These are phyloP conservation scores for Russula sp. DNA, from an alignment of 768 basidiomycete species.

Conservation along the genomic window DNA sequence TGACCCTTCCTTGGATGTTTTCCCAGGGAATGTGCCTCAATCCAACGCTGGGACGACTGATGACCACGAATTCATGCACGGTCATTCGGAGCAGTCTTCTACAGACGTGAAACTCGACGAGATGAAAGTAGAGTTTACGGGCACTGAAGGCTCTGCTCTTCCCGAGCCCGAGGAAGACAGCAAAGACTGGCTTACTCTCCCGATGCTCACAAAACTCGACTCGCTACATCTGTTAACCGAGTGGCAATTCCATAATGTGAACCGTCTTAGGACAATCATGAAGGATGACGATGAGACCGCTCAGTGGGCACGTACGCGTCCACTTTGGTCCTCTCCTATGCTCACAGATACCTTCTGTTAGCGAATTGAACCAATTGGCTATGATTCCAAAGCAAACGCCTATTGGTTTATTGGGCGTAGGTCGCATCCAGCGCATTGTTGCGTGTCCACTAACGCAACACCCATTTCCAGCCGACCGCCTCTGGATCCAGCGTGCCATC, in stretches of 20 bases:
- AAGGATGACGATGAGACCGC: conserved; percentile 72
- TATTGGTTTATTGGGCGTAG: conserved; percentile 84
- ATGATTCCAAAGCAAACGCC: conserved; percentile 69
- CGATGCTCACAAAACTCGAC: conserved; percentile 68
- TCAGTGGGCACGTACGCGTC: conserved; percentile 54
- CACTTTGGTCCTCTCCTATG: background rate
- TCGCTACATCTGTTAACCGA: conserved; percentile 67
- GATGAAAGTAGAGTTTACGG: conserved; percentile 11
- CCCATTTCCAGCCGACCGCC: conserved; percentile 56
- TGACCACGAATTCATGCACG: background rate
- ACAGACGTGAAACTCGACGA: background rate
- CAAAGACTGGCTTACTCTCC: conserved; percentile 64
- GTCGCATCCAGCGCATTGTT: conserved; percentile 25
- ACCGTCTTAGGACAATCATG: conserved; percentile 64
- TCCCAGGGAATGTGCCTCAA: background rate
- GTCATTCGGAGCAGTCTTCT: background rate
- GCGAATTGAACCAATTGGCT: conserved; percentile 84
- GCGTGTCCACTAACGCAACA: conserved; percentile 1
- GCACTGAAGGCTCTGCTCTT: conserved; percentile 11
- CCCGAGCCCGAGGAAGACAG: conserved; percentile 34
- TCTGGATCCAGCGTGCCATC: conserved; percentile 78
- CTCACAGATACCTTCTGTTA: conserved; percentile 29
- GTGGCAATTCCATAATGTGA: conserved; percentile 84
- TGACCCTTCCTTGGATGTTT: background rate
- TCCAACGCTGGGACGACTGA: background rate